Base-by-base conservation (phyloP, 192 early-diverging fungal species). In the Coemansia asiatica region DNA sequence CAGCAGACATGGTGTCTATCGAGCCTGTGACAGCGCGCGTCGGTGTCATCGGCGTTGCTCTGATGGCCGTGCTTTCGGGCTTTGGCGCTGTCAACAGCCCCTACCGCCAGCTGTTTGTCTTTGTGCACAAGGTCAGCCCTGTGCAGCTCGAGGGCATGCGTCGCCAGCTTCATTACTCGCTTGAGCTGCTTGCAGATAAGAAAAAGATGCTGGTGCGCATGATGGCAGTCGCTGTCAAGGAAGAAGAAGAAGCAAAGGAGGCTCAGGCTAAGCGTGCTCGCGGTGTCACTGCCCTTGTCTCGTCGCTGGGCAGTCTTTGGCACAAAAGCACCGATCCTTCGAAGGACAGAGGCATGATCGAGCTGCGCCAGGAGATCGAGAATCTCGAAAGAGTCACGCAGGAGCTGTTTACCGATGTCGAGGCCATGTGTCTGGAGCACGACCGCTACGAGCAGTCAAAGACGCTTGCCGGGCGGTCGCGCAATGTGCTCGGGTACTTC, bases 51-150 rank as follows among this genome's bases (percentile, higher is more conserved):
- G 96, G 96, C 53, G 94, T 98, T 27, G 93, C 93, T 0, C 78
- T 96, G 51, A 98, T 95, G 89, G 93, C 96, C 1, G 80, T 92
- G 8, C 79, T 98, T 9, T 95, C 96, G 1, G 96, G 95, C 19
- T 96, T 96, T 75, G 94, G 93, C 64, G 95, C 93, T 4, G 94
- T 98, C 23, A 92, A 94, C 69, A 89, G 89, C 28, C 96, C 96
- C 0, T 96, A 94, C 74, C 88, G 87, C 18, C 91, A 91, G 28
- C 82, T 96, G 47, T 88, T 85, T 64, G 87, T 91, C 55, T 96
- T 95, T 82, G 71, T 92, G 25, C 86, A 89, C 86, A 88, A 77
- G 31, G 84, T 76, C 25, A 74, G 62, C 35, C 71, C 58, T 9
- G 67, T 63, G 13, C 83, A 83, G 78, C 71, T 85, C 12, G 71